These are phyloP conservation scores for Stagonosporopsis vannaccii DNA, from an alignment of 2,329 filamentous ascomycete genomes.

Conservation along the genomic window DNA sequence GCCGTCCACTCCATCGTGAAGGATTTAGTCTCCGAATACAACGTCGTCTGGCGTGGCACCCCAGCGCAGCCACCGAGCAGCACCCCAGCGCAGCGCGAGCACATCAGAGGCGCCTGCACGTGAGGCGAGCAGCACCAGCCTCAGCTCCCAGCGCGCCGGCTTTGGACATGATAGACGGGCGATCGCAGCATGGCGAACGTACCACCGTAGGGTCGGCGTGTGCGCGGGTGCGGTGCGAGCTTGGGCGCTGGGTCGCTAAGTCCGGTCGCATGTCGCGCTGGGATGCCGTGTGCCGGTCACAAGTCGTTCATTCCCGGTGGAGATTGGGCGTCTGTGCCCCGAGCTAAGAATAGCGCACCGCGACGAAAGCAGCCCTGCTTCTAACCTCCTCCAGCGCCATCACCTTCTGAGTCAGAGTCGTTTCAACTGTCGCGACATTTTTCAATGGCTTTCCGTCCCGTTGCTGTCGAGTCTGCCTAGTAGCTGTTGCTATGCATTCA, in stretches of 20 bases:
- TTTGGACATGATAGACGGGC: conserved; percentile 35
- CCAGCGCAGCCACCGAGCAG: conserved; percentile 20
- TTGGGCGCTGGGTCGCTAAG: conserved; percentile 18
- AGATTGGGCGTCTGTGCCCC: conserved; percentile 8
- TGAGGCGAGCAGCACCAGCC: conserved; percentile 22
- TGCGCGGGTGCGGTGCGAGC: conserved; percentile 17
- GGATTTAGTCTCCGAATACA: conserved; percentile 15
- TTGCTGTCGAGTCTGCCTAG: conserved; percentile 14
- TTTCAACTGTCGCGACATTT: conserved; percentile 18
- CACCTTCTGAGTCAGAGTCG: conserved; percentile 15
- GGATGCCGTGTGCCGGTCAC: conserved; percentile 21
- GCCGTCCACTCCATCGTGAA: conserved; percentile 5
- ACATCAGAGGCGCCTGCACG: conserved; percentile 37
- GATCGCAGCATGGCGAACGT: conserved; percentile 33
- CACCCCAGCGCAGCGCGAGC: conserved; percentile 31
- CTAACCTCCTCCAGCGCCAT: conserved; percentile 14
- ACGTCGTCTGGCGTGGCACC: conserved; percentile 10
- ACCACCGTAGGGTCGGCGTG: conserved; percentile 19
- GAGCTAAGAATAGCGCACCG: conserved; percentile 17
- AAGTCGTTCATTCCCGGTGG: conserved; percentile 16
- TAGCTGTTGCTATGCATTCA: conserved; percentile 5
- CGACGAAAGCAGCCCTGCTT: conserved; percentile 19
- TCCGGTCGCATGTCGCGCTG: conserved; percentile 22
- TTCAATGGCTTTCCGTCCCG: conserved; percentile 8
- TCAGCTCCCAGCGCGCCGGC: conserved; percentile 28